Conservation (phyloP, 768 basidiomycete species). For the Tylopilus balloui region DNA sequence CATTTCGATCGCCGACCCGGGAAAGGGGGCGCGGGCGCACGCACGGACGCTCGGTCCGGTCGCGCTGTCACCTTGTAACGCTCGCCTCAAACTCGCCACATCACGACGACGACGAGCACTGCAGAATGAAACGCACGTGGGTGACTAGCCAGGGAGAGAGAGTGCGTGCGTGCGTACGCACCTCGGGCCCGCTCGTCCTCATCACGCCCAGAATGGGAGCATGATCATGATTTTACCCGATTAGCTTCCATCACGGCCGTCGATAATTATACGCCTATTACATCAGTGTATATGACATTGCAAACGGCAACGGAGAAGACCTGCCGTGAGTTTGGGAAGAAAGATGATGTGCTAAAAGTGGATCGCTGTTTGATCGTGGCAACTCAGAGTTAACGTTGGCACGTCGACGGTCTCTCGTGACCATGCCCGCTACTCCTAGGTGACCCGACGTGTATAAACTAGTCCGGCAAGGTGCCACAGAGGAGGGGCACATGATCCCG, state of each 20-base stretch:
- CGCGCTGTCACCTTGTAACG: background rate
- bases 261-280: conserved; percentile 13
- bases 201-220: background rate
- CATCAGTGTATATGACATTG: conserved; percentile 4
- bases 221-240: background rate
- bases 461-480: background rate
- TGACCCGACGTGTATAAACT: too few relatives aligned
- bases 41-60: background rate
- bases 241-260: conserved; percentile 8
- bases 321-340: background rate
- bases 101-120: conserved; percentile 1
- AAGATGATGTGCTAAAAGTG: background rate
- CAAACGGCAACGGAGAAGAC: background rate
- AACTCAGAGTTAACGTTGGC: background rate
- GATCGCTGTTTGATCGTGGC: conserved; percentile 8
- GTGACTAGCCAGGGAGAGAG: too few relatives aligned
- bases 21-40: background rate
- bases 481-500: background rate
- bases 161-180: background rate
- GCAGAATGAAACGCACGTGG: conserved; percentile 17
- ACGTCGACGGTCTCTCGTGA: background rate
- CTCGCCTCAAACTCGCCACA: conserved; percentile 1
- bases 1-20: too few relatives aligned
- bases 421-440: too few relatives aligned
- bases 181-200: conserved; percentile 14